A percentile compares a stretch with the other conserved stretches of the same genome.
phyloP scores from a whole-genome alignment of 108 stramenopile genomes.

The Schizochytrium sp. region DNA sequence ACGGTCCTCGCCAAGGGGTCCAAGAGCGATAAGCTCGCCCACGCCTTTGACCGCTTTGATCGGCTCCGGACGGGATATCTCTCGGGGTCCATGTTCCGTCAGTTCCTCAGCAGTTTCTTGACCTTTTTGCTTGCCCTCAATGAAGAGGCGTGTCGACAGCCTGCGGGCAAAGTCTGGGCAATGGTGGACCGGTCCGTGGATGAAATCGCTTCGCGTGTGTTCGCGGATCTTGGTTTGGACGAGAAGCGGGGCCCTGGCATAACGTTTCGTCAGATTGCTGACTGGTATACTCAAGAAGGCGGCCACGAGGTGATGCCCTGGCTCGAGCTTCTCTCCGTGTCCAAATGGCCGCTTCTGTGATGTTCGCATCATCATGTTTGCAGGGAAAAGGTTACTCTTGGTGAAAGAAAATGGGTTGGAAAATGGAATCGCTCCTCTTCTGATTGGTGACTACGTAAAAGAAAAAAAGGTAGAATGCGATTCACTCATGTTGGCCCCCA shows the following conservation, averaged over 20 bases:
- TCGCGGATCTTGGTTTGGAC: not conserved
- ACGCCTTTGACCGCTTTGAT: not conserved
- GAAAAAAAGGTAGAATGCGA: too few species aligned
- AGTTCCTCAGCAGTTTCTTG: not conserved
- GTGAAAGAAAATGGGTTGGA: too few species aligned
- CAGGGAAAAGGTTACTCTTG: too few species aligned
- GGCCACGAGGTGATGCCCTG: not conserved
- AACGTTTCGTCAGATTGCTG: not conserved
- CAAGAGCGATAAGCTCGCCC: conserved; percentile 9
- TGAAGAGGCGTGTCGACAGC: not conserved
- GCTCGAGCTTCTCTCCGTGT: not conserved
- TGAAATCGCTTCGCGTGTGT: not conserved
- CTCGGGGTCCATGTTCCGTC: not conserved
- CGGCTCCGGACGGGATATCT: not conserved
- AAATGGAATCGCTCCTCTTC: too few species aligned
- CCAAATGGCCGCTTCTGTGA: not conserved
- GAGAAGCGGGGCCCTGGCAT: not conserved
- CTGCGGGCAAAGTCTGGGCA: not conserved
- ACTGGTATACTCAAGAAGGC: not conserved
- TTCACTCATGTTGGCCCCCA: too few species aligned
- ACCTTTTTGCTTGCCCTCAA: not conserved
- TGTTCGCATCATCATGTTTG: too few species aligned
- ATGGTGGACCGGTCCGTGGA: not conserved
- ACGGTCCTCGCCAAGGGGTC: not conserved
- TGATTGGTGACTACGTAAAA: too few species aligned